phyloP scores from a whole-genome alignment of 2,329 filamentous ascomycete genomes.

The Cladosporium phlei region DNA sequence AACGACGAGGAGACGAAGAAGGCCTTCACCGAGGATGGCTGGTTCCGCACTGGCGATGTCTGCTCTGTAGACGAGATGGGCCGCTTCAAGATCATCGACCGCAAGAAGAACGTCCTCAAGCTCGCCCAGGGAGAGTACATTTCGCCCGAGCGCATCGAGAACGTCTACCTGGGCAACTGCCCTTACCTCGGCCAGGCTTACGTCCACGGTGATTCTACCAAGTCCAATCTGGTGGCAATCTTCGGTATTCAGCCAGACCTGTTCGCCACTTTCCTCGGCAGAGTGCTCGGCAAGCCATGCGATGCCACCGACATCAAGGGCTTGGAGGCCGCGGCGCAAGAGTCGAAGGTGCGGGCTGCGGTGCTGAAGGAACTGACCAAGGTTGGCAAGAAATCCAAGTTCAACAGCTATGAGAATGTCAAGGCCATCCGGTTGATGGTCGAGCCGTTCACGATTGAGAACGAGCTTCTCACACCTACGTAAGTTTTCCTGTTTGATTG shows the following conservation, averaged over 20 bases:
- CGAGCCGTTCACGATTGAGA: constrained; percentile 90
- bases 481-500: constrained; percentile 49
- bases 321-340: constrained; percentile 61
- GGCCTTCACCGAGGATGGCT: constrained; percentile 78
- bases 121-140: constrained; percentile 97
- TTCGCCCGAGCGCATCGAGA: constrained; percentile 94
- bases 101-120: constrained; percentile 99
- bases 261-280: constrained; percentile 76
- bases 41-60: constrained; percentile 97
- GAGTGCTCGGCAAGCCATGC: constrained; percentile 63
- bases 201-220: constrained; percentile 82
- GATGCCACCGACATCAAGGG: constrained; percentile 59
- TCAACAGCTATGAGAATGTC: constrained; percentile 86
- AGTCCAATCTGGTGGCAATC: constrained; percentile 77
- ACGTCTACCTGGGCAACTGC: constrained; percentile 79
- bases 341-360: constrained; percentile 67
- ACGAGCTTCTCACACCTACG: constrained; percentile 84
- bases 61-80: constrained; percentile 78
- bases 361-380: constrained; percentile 73
- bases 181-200: constrained; percentile 75
- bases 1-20: constrained; percentile 83
- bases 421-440: constrained; percentile 68
- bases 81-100: constrained; percentile 88
- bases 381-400: constrained; percentile 76
- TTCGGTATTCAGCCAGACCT: constrained; percentile 81